Base-by-base conservation (phyloP, 306 rosid species). In the Rosa chinensis region DNA sequence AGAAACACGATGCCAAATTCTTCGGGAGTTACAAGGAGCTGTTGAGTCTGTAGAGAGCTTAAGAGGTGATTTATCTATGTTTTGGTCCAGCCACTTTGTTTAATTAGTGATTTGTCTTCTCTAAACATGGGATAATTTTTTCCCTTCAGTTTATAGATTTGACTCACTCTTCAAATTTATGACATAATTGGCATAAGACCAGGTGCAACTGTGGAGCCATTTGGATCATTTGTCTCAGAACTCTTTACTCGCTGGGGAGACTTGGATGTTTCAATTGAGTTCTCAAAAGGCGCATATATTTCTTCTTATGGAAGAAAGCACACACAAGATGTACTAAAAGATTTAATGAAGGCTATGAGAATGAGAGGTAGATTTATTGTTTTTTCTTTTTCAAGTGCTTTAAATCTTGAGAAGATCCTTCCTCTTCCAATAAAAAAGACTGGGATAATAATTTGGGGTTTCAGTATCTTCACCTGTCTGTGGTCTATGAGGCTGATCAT, bases 181-280 rank as follows among this genome's bases (percentile, higher is more conserved):
- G 50, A 80, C 80, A 28, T 64, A 12, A 5, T 86, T 71, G 78
- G 56, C 75, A 80, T 72, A 11, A 76, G 78, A 88, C 71, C 91
- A 95, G 99, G 99, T 77, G 97, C 99, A 81, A 90, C 86, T 52
- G 89, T 93, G 74, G 98, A 93, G 82, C 96, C 98, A n/a, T 95
- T 87, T 87, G 99, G 99, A 45, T 95, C 98, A 40, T 93, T 93
- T 86, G 94, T 89, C 44, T 92, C 98, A 23, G 84, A 83, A 81
- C 94, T 92, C 69, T 95, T 91, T 82, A 82, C 96, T 1, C 83
- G 88, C 37, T 91, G 94, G 96, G 96, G 93, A 76, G 99, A 95
- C 83, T 84, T 95, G 94, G 99, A 95, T 85, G 78, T 95, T 83
- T 91, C 99, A 10, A 72, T 93, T 40, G 92, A 91, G 48, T 78